A percentile compares a stretch with the other conserved stretches of the same genome.
phyloP scores from a whole-genome alignment of 2,329 filamentous ascomycete species.

The Neonectria neomacrospora region DNA sequence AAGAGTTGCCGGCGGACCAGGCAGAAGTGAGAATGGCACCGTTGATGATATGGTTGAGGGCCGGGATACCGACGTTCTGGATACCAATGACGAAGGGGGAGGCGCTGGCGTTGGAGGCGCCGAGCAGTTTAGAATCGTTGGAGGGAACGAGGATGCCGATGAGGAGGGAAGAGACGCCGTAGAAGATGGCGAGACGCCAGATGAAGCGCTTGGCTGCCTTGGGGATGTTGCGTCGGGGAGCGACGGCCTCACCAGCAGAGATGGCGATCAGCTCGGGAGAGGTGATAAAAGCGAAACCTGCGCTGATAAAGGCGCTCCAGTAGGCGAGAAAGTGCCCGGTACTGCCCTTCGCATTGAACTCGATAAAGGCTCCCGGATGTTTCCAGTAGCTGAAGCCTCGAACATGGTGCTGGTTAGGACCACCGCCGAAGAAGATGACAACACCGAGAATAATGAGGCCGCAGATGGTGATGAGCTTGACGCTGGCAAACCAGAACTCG shows the following conservation, averaged over 20 bases:
- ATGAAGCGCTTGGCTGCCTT: constrained; percentile 72
- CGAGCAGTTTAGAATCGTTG: constrained; percentile 70
- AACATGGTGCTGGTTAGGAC: constrained; percentile 60
- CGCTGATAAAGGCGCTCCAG: constrained; percentile 67
- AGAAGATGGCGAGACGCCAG: constrained; percentile 71
- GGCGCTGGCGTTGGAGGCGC: constrained; percentile 65
- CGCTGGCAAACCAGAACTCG: constrained; percentile 69
- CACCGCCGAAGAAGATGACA: constrained; percentile 64
- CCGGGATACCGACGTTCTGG: constrained; percentile 71
- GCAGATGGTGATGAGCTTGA: constrained; percentile 69
- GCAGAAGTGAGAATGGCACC: constrained; percentile 75
- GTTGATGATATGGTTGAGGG: constrained; percentile 74
- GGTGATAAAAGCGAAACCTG: constrained; percentile 71
- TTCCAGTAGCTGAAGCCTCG: constrained; percentile 54
- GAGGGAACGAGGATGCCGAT: constrained; percentile 73
- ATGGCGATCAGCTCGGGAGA: constrained; percentile 72
- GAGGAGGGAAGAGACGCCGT: constrained; percentile 69
- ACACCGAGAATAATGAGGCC: constrained; percentile 63
- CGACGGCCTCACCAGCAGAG: constrained; percentile 72
- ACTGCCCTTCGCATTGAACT: constrained; percentile 58
- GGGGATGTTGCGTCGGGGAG: constrained; percentile 73
- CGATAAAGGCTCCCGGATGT: constrained; percentile 58
- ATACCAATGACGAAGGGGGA: constrained; percentile 76
- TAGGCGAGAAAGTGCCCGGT: constrained; percentile 68
- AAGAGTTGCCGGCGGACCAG: constrained; percentile 69